A percentile compares a stretch with the other conserved stretches of the same genome.
Conservation (phyloP, 2,329 filamentous ascomycete genomes). For the Pseudocercospora cruenta region DNA sequence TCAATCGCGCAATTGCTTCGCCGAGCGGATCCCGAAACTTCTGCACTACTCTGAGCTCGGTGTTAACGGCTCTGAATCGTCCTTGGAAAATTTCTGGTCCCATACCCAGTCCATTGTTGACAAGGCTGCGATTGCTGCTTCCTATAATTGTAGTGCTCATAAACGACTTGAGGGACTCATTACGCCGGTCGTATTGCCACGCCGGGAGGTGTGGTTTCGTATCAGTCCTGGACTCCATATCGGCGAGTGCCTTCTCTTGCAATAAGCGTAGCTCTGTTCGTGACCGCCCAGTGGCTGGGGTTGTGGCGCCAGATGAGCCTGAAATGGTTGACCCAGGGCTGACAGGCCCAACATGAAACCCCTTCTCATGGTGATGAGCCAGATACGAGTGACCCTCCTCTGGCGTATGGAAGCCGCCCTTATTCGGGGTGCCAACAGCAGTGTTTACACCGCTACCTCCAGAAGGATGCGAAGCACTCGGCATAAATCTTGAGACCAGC, state of each 20-base stretch:
- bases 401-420: constrained; percentile 33
- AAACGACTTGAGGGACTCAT: constrained; percentile 39
- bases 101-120: constrained; percentile 25
- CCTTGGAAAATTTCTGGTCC: constrained; percentile 41
- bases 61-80: constrained; percentile 40
- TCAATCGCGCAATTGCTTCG: constrained; percentile 35
- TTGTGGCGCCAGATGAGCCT: constrained; percentile 36
- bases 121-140: constrained; percentile 6
- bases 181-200: constrained; percentile 40
- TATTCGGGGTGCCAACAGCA: constrained; percentile 35
- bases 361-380: constrained; percentile 15
- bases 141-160: constrained; percentile 25
- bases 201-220: constrained; percentile 34
- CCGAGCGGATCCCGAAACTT: constrained; percentile 39
- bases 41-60: constrained; percentile 39
- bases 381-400: constrained; percentile 31
- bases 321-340: constrained; percentile 37
- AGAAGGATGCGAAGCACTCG: constrained; percentile 36
- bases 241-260: constrained; percentile 40
- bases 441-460: constrained; percentile 36
- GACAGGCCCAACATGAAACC: constrained; percentile 29
- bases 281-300: constrained; percentile 37
- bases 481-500: constrained; percentile 39
- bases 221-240: constrained; percentile 34
- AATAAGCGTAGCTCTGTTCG: constrained; percentile 38